Percentiles rank a stretch among this genome's conserved stretches.
Evolutionary conservation across 2,329 filamentous ascomycete species (phyloP).

Genomic region (Tolypocladium nubicola): DNA sequence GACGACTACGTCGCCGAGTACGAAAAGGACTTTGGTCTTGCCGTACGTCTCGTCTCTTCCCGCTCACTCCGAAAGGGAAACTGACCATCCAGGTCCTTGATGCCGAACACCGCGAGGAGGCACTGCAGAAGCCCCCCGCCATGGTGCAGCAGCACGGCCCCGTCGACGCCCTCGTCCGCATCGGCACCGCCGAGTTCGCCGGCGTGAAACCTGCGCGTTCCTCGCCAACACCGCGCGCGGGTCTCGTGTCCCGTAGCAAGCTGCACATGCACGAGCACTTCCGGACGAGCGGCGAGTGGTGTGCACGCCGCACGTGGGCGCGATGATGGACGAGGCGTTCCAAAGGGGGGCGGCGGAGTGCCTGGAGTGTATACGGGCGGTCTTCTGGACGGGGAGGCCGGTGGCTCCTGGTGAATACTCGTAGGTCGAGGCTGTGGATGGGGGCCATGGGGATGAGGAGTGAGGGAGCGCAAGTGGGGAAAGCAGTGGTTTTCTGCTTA

Average conservation of each 20-base stretch:
- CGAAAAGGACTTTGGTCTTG: constrained; percentile 24
- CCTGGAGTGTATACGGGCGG: constrained; percentile 32
- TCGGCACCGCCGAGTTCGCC: constrained; percentile 34
- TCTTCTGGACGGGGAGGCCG: constrained; percentile 26
- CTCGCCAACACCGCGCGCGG: constrained; percentile 41
- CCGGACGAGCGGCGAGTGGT: constrained; percentile 27
- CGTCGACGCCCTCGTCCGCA: constrained; percentile 36
- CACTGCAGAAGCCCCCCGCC: constrained; percentile 22
- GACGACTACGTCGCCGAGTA: constrained; percentile 29
- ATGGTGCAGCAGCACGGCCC: constrained; percentile 25
- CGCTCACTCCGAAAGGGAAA: no score
- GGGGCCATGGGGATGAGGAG: not conserved
- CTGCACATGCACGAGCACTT: constrained; percentile 31
- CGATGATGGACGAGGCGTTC: constrained; percentile 30
- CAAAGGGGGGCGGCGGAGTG: constrained; percentile 31
- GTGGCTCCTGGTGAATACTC: constrained; percentile 28
- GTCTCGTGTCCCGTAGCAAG: constrained; percentile 35
- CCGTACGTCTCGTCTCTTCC: constrained; percentile 1
- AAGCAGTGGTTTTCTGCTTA: no score
- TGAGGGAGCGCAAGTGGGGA: no score
- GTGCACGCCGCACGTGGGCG: constrained; percentile 33
- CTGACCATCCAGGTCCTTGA: constrained; percentile 13
- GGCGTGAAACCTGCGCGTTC: constrained; percentile 34
- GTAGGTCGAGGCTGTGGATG: not conserved
- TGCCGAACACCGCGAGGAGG: constrained; percentile 24